A percentile compares a stretch with the other conserved stretches of the same genome.
phyloP scores from a whole-genome alignment of 2,329 filamentous ascomycete species.

The Byssothecium circinans region DNA sequence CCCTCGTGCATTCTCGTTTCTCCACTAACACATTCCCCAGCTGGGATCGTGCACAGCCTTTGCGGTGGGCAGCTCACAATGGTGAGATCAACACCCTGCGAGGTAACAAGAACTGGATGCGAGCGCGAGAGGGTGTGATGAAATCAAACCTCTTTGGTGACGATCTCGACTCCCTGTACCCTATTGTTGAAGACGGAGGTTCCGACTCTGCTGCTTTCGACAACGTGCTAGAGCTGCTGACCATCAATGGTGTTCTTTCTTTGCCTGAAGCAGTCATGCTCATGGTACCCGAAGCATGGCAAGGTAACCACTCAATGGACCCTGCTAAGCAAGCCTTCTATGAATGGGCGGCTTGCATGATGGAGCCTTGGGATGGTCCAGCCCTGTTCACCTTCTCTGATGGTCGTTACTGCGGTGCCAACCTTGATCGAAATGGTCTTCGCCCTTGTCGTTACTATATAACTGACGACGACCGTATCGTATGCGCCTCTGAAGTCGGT shows the following conservation, averaged over 20 bases:
- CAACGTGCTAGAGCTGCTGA: slow-evolving; percentile 90
- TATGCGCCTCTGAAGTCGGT: slow-evolving; percentile 95
- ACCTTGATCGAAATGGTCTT: slow-evolving; percentile 92
- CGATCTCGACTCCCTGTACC: slow-evolving; percentile 86
- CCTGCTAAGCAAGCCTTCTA: slow-evolving; percentile 96
- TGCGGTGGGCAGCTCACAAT: slow-evolving; percentile 97
- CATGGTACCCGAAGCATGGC: slow-evolving; percentile 98
- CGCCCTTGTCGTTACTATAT: slow-evolving; percentile 96
- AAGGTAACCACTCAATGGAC: slow-evolving; percentile 89
- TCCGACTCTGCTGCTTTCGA: slow-evolving; percentile 97
- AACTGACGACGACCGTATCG: slow-evolving; percentile 93
- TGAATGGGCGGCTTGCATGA: slow-evolving; percentile 97
- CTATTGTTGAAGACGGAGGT: slow-evolving; percentile 93
- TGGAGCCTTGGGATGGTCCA: slow-evolving; percentile 98
- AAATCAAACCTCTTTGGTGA: slow-evolving; percentile 90
- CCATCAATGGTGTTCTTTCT: slow-evolving; percentile 93
- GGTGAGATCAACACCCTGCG: slow-evolving; percentile 97
- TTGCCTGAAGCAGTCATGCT: slow-evolving; percentile 96
- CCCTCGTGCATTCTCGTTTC: slow-evolving; percentile 94
- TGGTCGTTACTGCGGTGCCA: slow-evolving; percentile 94
- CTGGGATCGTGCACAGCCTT: slow-evolving; percentile 94
- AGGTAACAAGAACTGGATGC: slow-evolving; percentile 99
- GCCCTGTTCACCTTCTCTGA: slow-evolving; percentile 97
- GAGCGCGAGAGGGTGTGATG: slow-evolving; percentile 91
- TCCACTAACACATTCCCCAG: slow-evolving; percentile 98